Evolutionary conservation across 441 rosid genomes (phyloP).

Genomic region (Lepidium campestre): DNA sequence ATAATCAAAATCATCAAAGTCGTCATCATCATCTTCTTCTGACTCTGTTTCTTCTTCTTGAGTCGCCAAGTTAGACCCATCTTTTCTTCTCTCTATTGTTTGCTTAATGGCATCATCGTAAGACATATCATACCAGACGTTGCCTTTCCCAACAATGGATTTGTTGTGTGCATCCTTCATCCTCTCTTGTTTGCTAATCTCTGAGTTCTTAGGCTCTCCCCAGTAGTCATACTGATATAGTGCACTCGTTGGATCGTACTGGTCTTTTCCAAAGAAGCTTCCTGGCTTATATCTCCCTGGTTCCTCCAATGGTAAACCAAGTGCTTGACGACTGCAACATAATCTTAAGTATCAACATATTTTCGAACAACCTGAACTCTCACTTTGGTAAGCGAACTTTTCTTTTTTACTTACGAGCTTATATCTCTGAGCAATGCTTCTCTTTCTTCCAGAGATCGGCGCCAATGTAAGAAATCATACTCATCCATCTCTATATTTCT

Average conservation of each 20-base stretch:
- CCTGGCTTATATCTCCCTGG: slow-evolving; percentile 84
- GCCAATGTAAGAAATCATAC: slow-evolving; percentile 84
- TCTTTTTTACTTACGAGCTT: slow-evolving; percentile 56
- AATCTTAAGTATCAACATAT: not conserved
- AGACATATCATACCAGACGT: slow-evolving; percentile 82
- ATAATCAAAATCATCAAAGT: slow-evolving; percentile 59
- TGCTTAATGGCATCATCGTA: slow-evolving; percentile 76
- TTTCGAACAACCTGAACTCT: not conserved
- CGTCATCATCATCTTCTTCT: slow-evolving; percentile 22
- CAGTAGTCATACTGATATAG: slow-evolving; percentile 82
- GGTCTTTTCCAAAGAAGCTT: slow-evolving; percentile 80
- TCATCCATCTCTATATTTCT: slow-evolving; percentile 95
- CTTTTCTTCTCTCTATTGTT: slow-evolving; percentile 56
- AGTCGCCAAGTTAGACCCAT: slow-evolving; percentile 32
- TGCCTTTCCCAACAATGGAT: slow-evolving; percentile 76
- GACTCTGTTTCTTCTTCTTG: slow-evolving; percentile 26
- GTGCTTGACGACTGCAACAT: slow-evolving; percentile 64
- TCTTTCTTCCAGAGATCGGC: slow-evolving; percentile 85
- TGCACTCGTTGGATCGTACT: slow-evolving; percentile 82
- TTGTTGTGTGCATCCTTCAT: slow-evolving; percentile 77
- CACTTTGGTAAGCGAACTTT: not conserved
- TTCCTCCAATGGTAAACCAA: slow-evolving; percentile 90
- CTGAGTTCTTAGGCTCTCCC: slow-evolving; percentile 95
- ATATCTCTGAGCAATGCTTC: slow-evolving; percentile 94
- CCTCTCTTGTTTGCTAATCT: slow-evolving; percentile 74